Conservation (phyloP, 352 stramenopile genomes). For the Thalassiosira livingstoniorum region DNA sequence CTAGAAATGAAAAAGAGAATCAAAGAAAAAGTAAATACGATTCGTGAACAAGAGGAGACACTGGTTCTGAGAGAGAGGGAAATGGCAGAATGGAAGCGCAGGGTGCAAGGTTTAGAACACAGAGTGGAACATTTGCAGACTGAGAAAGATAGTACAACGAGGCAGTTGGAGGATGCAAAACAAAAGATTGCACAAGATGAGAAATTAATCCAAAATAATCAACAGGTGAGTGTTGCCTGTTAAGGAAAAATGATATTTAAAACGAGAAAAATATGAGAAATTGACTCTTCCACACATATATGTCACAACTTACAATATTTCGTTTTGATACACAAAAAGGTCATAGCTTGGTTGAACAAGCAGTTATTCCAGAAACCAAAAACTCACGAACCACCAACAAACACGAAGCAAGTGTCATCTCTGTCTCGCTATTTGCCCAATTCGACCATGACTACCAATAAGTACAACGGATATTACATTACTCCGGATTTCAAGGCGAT, state of each 20-base stretch:
- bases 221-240: slow-evolving; percentile 45
- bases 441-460: too few species aligned
- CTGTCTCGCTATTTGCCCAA: too few species aligned
- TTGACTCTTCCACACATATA: background rate
- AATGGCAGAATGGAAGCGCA: slow-evolving; percentile 36
- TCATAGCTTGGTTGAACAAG: slow-evolving; percentile 67
- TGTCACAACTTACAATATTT: background rate
- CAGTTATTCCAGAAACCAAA: too few species aligned
- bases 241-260: too few species aligned
- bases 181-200: slow-evolving; percentile 41
- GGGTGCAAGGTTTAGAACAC: slow-evolving; percentile 20
- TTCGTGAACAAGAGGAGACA: slow-evolving; percentile 50
- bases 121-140: slow-evolving; percentile 23
- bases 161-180: slow-evolving; percentile 44
- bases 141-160: slow-evolving; percentile 28
- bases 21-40: slow-evolving; percentile 56
- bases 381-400: too few species aligned
- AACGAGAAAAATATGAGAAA: background rate
- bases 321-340: slow-evolving; percentile 22
- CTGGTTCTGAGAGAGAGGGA: slow-evolving; percentile 54
- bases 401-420: too few species aligned
- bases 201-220: slow-evolving; percentile 60
- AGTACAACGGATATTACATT: too few species aligned
- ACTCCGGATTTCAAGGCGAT: too few species aligned
- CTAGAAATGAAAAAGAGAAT: slow-evolving; percentile 69